These are phyloP conservation scores for Cutaneotrichosporon mucoides DNA, from an alignment of 1,284 basidiomycete species.

Conservation along the genomic window DNA sequence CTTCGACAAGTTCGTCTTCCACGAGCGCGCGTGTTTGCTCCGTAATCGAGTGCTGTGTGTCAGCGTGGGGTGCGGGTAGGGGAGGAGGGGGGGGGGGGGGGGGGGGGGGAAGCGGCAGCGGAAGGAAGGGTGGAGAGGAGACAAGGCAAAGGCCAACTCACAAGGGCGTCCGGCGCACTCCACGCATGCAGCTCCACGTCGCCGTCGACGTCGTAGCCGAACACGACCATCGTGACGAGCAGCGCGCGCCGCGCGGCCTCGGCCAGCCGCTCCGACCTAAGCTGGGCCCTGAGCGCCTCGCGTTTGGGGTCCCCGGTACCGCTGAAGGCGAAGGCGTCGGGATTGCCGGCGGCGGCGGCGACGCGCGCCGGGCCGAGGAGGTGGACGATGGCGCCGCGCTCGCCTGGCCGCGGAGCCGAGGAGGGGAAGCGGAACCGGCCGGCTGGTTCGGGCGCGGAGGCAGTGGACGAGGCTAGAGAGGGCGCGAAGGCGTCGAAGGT, in stretches of 20 bases:
- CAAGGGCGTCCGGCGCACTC: conserved; percentile 35
- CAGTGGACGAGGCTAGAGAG: not conserved
- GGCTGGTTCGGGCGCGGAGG: no score
- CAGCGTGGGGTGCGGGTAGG: no score
- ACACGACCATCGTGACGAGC: conserved; percentile 21
- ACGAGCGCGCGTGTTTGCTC: conserved; percentile 36
- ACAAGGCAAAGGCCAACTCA: conserved; percentile 15
- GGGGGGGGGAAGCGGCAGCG: no score
- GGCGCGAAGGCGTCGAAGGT: conserved; percentile 25
- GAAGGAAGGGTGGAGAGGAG: no score
- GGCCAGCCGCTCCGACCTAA: conserved; percentile 7
- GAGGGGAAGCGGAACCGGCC: conserved; percentile 32
- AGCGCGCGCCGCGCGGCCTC: conserved; percentile 19
- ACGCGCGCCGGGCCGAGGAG: conserved; percentile 32
- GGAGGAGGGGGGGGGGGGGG: no score
- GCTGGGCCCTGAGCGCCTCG: conserved; percentile 4
- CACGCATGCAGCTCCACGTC: conserved; percentile 29
- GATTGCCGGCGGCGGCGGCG: conserved; percentile 12
- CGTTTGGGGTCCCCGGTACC: conserved; percentile 2
- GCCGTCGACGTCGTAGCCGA: conserved; percentile 28
- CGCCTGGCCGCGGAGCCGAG: conserved; percentile 21
- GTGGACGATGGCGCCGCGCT: conserved; percentile 33
- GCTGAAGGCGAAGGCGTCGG: not conserved
- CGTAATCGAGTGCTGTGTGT: conserved; percentile 26
- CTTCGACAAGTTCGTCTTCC: conserved; percentile 35